These are phyloP conservation scores for Dichotomocladium elegans DNA, from an alignment of 371 early-diverging fungal species.

Conservation along the genomic window DNA sequence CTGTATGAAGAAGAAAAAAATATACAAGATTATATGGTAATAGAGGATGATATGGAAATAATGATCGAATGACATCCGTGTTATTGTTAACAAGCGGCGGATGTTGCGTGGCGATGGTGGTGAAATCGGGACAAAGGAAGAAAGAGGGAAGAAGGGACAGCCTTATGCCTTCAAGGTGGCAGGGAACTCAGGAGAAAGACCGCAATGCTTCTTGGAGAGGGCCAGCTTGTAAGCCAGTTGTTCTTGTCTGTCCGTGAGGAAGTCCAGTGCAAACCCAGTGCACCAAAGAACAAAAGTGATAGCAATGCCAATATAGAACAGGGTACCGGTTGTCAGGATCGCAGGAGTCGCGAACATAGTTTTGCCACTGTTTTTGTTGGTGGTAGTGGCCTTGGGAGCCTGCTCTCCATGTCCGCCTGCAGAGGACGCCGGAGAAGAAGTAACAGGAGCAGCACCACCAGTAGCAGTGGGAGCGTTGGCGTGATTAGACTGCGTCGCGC, in stretches of 20 bases:
- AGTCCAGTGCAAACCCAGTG: slow-evolving; percentile 22
- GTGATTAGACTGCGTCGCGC: too few relatives aligned
- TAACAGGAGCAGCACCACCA: neutral
- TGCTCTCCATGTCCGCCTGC: neutral
- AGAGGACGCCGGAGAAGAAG: neutral
- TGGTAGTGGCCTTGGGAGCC: neutral
- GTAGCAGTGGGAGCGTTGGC: too few relatives aligned
- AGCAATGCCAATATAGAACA: slow-evolving; percentile 22
- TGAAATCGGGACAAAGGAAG: neutral
- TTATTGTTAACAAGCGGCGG: too few relatives aligned
- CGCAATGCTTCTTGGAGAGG: slow-evolving; percentile 1
- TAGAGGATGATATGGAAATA: neutral
- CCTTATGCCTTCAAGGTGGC: neutral
- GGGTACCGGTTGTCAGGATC: slow-evolving; percentile 12
- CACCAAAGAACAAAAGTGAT: slow-evolving; percentile 23
- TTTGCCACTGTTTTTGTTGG: neutral
- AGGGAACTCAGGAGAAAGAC: neutral
- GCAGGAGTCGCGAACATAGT: neutral
- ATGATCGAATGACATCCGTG: too few relatives aligned
- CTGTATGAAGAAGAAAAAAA: too few relatives aligned
- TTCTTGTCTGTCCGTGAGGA: slow-evolving; percentile 15
- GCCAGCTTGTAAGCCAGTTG: slow-evolving; percentile 2
- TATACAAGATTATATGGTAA: too few relatives aligned
- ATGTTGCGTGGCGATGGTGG: too few relatives aligned
- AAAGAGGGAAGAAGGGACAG: neutral